Evolutionary conservation across 2,329 filamentous ascomycete genomes (phyloP), one percentile per base, ranked within the genome.

Genomic region (Didymella glomerata): DNA sequence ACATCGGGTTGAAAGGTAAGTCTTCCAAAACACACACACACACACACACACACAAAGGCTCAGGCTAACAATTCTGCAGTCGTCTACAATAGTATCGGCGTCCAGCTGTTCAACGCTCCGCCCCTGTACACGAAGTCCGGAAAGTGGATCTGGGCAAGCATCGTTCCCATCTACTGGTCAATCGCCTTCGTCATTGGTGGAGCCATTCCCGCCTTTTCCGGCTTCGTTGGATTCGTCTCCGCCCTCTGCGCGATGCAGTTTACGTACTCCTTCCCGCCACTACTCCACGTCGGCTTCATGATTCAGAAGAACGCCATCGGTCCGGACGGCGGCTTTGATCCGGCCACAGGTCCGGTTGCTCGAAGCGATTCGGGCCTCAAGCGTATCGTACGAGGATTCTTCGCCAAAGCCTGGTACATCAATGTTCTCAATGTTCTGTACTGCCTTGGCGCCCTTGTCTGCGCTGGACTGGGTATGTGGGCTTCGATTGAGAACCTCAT

Each of bases 401-500:
- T 50, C 7, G 48, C 48, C 9, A 50, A 50, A 22, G 10, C 16
- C 9, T 50, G 48, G 48, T 50, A 50, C 18, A 41, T 50, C n/a
- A 50, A 50, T n/a, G 36, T 32, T 6, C 18, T 50, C 4, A 50
- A 50, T 10, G 25, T 50, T 22, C 11, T 50, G n/a, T 50, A 50
- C 25, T 50, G 48, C 36, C 25, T 50, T 1, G 48, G 48, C 9
- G 48, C 48, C 7, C 27, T 50, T 24, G 48, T 50, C 16, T 50
- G 48, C 20, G 48, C 48, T 4, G 48, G 48, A n/a, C 48, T 50
- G 9, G 48, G 48, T 32, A 28, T 50, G 48, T 50, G 48, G 48
- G 48, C 48, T 1, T 41, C 36, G 11, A 40, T 50, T 4, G 56
- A 60, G 3, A 82, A 74, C 57, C 62, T 81, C 24, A 82, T 82